These are phyloP conservation scores for Cutaneotrichosporon sp. DNA, from an alignment of 1,284 basidiomycete genomes.

Conservation along the genomic window DNA sequence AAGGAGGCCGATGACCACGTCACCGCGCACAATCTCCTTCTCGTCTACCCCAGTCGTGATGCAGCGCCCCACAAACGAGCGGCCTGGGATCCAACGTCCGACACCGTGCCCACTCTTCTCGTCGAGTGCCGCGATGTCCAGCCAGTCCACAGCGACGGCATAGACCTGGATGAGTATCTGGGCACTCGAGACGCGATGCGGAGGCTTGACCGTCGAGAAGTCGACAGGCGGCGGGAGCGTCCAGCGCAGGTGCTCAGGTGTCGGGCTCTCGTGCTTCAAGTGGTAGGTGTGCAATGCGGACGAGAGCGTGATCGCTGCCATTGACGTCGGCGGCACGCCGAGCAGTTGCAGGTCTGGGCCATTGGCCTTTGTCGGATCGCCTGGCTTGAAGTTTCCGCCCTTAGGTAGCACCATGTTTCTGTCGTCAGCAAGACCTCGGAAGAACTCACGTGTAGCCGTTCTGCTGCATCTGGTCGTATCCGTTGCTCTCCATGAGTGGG, in stretches of 20 bases:
- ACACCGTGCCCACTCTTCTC: slow-evolving; percentile 52
- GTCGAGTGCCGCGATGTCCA: slow-evolving; percentile 66
- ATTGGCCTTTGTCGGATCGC: slow-evolving; percentile 41
- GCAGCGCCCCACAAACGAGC: slow-evolving; percentile 76
- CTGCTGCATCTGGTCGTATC: slow-evolving; percentile 27
- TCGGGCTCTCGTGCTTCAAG: slow-evolving; percentile 33
- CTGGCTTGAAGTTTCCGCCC: slow-evolving; percentile 55
- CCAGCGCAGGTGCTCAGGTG: slow-evolving; percentile 56
- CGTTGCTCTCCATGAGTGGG: slow-evolving; percentile 40
- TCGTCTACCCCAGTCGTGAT: slow-evolving; percentile 78
- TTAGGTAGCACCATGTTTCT: slow-evolving; percentile 66
- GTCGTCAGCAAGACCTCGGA: slow-evolving; percentile 6
- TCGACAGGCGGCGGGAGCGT: slow-evolving; percentile 55
- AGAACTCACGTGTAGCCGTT: slow-evolving; percentile 7
- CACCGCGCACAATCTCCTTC: slow-evolving; percentile 67
- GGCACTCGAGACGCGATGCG: slow-evolving; percentile 64
- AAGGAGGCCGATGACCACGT: slow-evolving; percentile 76
- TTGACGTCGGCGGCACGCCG: slow-evolving; percentile 75
- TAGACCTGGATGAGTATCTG: slow-evolving; percentile 79
- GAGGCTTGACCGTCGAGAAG: slow-evolving; percentile 70
- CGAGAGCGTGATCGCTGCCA: slow-evolving; percentile 70
- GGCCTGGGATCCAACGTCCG: slow-evolving; percentile 63
- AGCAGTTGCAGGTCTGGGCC: slow-evolving; percentile 68
- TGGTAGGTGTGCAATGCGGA: slow-evolving; percentile 19
- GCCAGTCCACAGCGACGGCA: slow-evolving; percentile 72